phyloP scores from a whole-genome alignment of 805 yeast species.

The Groenewaldozyma salmanticensis region DNA sequence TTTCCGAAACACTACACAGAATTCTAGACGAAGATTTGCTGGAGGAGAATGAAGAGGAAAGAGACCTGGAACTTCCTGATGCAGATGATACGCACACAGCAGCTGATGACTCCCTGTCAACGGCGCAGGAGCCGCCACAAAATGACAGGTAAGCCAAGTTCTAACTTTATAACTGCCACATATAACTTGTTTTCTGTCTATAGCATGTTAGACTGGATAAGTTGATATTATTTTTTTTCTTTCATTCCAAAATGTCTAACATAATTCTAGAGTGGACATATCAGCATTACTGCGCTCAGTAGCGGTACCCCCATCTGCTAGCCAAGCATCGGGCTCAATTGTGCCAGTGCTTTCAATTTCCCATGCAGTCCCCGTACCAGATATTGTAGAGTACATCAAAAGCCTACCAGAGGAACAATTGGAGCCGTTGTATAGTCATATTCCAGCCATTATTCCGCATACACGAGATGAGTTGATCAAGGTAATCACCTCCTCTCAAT shows the following conservation, averaged over 20 bases:
- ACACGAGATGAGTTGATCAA: conserved; percentile 32
- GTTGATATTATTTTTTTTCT: too few species aligned
- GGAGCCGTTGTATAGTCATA: conserved; percentile 27
- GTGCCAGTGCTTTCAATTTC: conserved; percentile 28
- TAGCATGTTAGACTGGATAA: too few species aligned
- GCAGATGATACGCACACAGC: conserved; percentile 4
- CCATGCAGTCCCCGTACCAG: conserved; percentile 29
- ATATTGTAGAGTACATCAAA: conserved; percentile 29
- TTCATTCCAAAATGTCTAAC: too few species aligned
- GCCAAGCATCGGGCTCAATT: too few species aligned
- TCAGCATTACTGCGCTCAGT: too few species aligned
- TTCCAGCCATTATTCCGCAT: conserved; percentile 35
- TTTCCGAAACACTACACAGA: conserved; percentile 39
- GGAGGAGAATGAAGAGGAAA: conserved; percentile 21
- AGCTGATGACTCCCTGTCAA: conserved; percentile 1
- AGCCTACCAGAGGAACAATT: conserved; percentile 28
- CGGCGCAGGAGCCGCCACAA: too few species aligned
- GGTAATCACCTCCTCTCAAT: conserved; percentile 41
- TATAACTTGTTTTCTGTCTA: too few species aligned
- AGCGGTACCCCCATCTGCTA: too few species aligned
- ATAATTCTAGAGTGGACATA: too few species aligned
- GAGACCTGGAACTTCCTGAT: conserved; percentile 11
- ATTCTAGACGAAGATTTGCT: conserved; percentile 34
- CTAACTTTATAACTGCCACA: too few species aligned
- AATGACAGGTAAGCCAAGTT: too few species aligned